These are phyloP conservation scores for Macaranga tanarius DNA, from an alignment of 441 rosid genomes.

Conservation along the genomic window DNA sequence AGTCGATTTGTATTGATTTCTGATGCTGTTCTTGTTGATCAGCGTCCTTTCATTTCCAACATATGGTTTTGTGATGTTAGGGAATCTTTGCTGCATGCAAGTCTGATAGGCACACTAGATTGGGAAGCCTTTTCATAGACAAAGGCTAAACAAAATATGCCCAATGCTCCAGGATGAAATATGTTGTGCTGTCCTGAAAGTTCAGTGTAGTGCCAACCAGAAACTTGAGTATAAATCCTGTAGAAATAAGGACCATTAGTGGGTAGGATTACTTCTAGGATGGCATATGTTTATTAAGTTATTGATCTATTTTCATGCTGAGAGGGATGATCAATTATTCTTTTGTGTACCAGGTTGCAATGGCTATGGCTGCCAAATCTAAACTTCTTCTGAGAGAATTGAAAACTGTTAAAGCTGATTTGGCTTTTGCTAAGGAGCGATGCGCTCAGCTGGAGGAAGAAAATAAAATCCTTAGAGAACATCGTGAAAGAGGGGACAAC, in stretches of 20 bases:
- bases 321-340: conserved; percentile 22
- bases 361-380: conserved; percentile 99
- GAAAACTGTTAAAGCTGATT: conserved; percentile 91
- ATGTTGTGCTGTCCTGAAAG: neutral
- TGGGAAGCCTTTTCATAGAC: neutral
- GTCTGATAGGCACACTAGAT: neutral
- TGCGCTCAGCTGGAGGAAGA: conserved; percentile 90
- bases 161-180: neutral
- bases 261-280: neutral
- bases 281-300: conserved; percentile 1
- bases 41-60: neutral
- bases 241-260: neutral
- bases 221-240: neutral
- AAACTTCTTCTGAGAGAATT: conserved; percentile 91
- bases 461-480: conserved; percentile 76
- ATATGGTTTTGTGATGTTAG: neutral
- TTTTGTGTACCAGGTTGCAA: conserved; percentile 67
- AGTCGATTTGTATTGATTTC: neutral
- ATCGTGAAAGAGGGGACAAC: conserved; percentile 51
- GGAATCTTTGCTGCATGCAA: neutral
- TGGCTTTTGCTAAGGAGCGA: conserved; percentile 86
- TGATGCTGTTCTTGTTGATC: neutral
- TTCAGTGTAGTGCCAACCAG: conserved; percentile 4
- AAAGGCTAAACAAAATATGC: neutral
- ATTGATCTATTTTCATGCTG: conserved; percentile 5